Evolutionary conservation across 805 yeast species (phyloP), one percentile per base, ranked within the genome.

Genomic region (Yamadazyma scolyti): DNA sequence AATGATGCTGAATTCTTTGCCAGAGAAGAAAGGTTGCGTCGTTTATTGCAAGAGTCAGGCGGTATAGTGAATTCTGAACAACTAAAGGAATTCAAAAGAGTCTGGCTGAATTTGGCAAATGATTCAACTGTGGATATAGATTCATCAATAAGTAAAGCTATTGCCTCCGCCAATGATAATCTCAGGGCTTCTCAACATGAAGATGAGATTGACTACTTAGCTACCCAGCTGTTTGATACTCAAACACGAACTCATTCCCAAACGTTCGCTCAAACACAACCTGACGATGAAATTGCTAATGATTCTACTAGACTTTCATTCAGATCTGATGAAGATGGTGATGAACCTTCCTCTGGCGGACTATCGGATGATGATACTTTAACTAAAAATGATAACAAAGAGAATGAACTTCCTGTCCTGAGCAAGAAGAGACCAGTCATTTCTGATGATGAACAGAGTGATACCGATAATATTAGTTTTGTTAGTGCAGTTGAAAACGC

Each of bases 21-120:
- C 25, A 65, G 74, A 36, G 89, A 82, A 44, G 61, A 63, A 33
- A 53, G 59, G 34, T 57, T 77, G 26, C 72, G 79, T 27, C 52
- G 48, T 19, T 40, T 65, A 38, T 45, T 65, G 22, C 42, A 37
- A 6, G 48, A 46, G 27, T 47, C 57, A 5, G 72, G 72, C 5
- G 70, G 70, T 9, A 56, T 65, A 20, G 54, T 62, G 11, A 56
- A 55, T 37, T 34, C 61, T 6, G 33, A 34, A 10, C 67, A 59
- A 37, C 50, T 60, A 34, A 44, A 33, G 4, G 63, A 55, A 26
- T 59, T 60, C 36, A 58, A 51, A 31, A 43, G 43, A 34, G 56
- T 51, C 2, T 60, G 67, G 67, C 6, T 46, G 1, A 16, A 22
- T 4, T 29, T 41, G 20, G 33, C 41, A 4, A 23, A 20, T 14